Conservation (phyloP, 441 rosid species). For the Pelargonium myrrhifolium region DNA sequence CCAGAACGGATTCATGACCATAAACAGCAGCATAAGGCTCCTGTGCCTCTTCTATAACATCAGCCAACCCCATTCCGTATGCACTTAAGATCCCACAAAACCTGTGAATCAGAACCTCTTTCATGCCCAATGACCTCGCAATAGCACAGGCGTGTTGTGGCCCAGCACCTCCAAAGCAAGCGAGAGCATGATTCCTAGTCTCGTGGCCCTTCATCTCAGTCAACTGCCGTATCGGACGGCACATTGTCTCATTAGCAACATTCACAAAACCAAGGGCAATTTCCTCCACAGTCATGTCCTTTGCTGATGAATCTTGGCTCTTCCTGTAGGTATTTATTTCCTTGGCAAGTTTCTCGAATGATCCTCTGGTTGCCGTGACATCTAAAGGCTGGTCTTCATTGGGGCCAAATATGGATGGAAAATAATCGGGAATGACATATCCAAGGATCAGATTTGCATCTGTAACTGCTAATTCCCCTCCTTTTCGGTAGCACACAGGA, state of each 20-base stretch:
- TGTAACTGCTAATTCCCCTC: slow-evolving; percentile 81
- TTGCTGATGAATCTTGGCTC: slow-evolving; percentile 65
- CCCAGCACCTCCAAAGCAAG: slow-evolving; percentile 97
- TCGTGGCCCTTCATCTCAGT: slow-evolving; percentile 98
- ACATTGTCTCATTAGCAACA: slow-evolving; percentile 97
- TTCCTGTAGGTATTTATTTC: slow-evolving; percentile 68
- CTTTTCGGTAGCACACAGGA: slow-evolving; percentile 90
- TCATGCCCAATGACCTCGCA: slow-evolving; percentile 88
- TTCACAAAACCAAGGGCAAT: slow-evolving; percentile 82
- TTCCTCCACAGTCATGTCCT: slow-evolving; percentile 79
- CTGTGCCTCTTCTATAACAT: slow-evolving; percentile 90
- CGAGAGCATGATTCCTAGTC: slow-evolving; percentile 86
- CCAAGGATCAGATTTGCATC: slow-evolving; percentile 90
- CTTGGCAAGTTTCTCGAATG: slow-evolving; percentile 61
- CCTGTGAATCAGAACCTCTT: slow-evolving; percentile 74
- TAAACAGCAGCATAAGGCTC: slow-evolving; percentile 86
- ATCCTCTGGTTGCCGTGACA: slow-evolving; percentile 58
- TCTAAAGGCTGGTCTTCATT: slow-evolving; percentile 77
- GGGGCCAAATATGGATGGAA: slow-evolving; percentile 89
- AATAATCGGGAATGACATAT: slow-evolving; percentile 79
- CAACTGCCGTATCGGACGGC: slow-evolving; percentile 86
- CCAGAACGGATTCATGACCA: slow-evolving; percentile 52
- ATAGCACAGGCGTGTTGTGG: slow-evolving; percentile 98
- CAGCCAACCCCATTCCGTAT: slow-evolving; percentile 98
- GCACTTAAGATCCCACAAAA: slow-evolving; percentile 93